These are phyloP conservation scores for Populus nigra DNA, from an alignment of 345 rosid species.

Conservation along the genomic window DNA sequence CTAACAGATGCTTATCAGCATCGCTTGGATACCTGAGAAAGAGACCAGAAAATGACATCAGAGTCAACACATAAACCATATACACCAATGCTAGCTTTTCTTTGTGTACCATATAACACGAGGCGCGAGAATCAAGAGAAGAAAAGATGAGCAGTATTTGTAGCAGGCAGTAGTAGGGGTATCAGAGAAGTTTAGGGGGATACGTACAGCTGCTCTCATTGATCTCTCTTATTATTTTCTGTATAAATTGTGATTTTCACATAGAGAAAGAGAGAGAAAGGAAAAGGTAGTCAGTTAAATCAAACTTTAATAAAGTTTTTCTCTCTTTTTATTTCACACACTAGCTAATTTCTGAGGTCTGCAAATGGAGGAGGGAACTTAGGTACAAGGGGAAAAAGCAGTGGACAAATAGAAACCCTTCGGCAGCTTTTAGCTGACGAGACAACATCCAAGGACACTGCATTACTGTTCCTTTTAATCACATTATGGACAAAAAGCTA, in stretches of 20 bases:
- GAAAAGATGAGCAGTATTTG: constrained; percentile 8
- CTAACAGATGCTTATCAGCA: constrained; percentile 98
- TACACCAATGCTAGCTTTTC: constrained; percentile 4
- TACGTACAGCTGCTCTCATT: constrained; percentile 33
- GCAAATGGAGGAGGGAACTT: not conserved
- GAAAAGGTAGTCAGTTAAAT: constrained; percentile 15
- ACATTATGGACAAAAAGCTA: constrained; percentile 14
- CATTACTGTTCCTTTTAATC: constrained; percentile 24
- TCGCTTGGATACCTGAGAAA: constrained; percentile 99
- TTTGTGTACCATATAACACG: not conserved
- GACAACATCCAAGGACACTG: constrained; percentile 62
- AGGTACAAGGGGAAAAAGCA: constrained; percentile 27
- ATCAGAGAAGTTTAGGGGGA: constrained; percentile 17
- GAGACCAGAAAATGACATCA: constrained; percentile 81
- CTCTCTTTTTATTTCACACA: constrained; percentile 10
- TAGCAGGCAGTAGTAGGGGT: constrained; percentile 9
- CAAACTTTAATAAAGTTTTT: constrained; percentile 1
- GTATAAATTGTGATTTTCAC: constrained; percentile 3
- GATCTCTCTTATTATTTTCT: constrained; percentile 7
- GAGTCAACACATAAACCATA: constrained; percentile 28
- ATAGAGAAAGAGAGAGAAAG: constrained; percentile 18
- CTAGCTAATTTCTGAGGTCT: constrained; percentile 17
- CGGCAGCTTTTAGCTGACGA: constrained; percentile 54
- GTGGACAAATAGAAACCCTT: constrained; percentile 36
- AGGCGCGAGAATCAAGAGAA: constrained; percentile 76